A percentile compares a stretch with the other conserved stretches of the same genome.
These are phyloP conservation scores for Colletotrichum sp. DNA, from an alignment of 2,329 filamentous ascomycete species.

Conservation along the genomic window DNA sequence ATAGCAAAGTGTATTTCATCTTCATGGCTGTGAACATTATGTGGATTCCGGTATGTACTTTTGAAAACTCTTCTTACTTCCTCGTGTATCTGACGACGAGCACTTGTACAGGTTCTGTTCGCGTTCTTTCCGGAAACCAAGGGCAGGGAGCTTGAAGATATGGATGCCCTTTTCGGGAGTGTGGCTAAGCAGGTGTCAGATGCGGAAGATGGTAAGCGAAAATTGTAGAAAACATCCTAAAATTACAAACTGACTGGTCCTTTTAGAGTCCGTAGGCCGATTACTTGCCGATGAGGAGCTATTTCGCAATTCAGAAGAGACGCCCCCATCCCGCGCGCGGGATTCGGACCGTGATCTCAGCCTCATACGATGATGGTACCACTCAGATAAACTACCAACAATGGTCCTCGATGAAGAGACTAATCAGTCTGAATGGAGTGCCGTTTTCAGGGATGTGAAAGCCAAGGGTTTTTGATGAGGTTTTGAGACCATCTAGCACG, in stretches of 20 bases:
- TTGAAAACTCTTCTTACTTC: fast-evolving
- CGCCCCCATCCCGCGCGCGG: not conserved
- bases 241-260: not conserved
- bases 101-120: constrained; percentile 38
- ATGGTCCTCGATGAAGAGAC: not conserved
- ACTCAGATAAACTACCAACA: not conserved
- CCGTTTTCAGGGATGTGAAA: not conserved
- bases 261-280: not conserved
- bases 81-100: not conserved
- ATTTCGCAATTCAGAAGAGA: not conserved
- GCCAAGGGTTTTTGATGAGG: not conserved
- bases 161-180: constrained; percentile 46
- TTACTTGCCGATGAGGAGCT: not conserved
- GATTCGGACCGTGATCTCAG: not conserved
- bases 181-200: not conserved
- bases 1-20: constrained; percentile 60
- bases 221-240: not conserved
- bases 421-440: not conserved
- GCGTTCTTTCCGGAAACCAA: constrained; percentile 51
- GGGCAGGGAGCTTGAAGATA: constrained; percentile 44
- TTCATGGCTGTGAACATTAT: constrained; percentile 58
- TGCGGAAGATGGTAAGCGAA: not conserved
- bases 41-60: constrained; percentile 45
- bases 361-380: not conserved
- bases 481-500: not conserved